These are phyloP conservation scores for Aleurites moluccanus DNA, from an alignment of 441 rosid genomes.

Conservation along the genomic window DNA sequence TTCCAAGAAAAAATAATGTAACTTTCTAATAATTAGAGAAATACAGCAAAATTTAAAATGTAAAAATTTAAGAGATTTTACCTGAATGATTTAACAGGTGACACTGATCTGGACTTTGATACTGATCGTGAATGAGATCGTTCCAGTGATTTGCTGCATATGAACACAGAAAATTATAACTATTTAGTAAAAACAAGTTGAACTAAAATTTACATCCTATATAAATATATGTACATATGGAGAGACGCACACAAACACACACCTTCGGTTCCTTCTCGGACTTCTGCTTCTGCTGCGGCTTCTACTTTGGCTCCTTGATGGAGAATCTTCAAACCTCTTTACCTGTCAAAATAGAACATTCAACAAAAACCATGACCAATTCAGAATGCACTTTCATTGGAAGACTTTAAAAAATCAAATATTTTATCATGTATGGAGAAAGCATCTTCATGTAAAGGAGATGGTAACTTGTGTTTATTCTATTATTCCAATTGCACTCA, in stretches of 20 bases:
- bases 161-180: neutral
- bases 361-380: neutral
- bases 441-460: no score
- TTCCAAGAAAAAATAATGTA: neutral
- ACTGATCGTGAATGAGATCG: constrained; percentile 57
- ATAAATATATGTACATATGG: no score
- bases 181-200: no score
- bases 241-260: no score
- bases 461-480: no score
- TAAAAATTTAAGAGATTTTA: no score
- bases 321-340: constrained; percentile 59
- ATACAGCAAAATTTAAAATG: neutral
- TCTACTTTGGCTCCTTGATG: constrained; percentile 71
- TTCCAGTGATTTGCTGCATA: constrained; percentile 59
- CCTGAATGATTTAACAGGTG: constrained; percentile 64
- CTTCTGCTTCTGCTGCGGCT: constrained; percentile 63
- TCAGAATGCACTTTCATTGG: neutral
- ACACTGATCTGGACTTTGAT: constrained; percentile 71
- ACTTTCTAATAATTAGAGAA: neutral
- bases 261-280: constrained; percentile 67
- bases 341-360: constrained; percentile 42
- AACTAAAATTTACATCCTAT: no score
- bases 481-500: no score
- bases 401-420: neutral
- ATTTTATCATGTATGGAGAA: neutral